Conservation (phyloP, 345 rosid species). For the Eucalyptus camaldulensis region DNA sequence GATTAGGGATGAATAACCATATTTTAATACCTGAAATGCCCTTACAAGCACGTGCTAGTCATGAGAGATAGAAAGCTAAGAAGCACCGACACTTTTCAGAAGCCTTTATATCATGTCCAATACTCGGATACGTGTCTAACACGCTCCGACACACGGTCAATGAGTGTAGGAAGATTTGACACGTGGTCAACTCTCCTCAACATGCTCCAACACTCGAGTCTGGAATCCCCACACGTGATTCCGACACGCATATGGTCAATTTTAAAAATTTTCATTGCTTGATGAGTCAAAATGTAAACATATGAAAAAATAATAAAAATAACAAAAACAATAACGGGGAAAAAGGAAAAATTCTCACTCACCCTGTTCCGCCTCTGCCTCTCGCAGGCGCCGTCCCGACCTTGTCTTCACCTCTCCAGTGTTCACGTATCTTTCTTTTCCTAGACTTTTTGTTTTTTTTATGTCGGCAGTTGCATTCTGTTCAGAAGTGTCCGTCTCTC, state of each 20-base stretch:
- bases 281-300: no score
- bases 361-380: rapidly evolving
- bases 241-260: rapidly evolving
- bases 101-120: no score
- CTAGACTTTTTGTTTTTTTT: neutral
- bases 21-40: no score
- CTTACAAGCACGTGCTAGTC: no score
- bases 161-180: rapidly evolving
- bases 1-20: neutral
- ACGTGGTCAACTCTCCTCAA: rapidly evolving
- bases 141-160: rapidly evolving
- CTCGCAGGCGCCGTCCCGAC: no score
- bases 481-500: neutral
- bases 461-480: neutral
- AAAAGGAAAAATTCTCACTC: no score
- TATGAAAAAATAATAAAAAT: no score
- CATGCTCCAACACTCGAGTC: rapidly evolving
- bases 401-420: neutral
- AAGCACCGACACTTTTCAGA: no score
- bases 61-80: no score
- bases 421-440: neutral
- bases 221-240: rapidly evolving
- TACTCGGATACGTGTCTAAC: rapidly evolving
- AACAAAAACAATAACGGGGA: no score
- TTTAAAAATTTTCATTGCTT: no score